Base-by-base conservation (phyloP, 202 grass and related monocot species). In the Alloteropsis angusta region DNA sequence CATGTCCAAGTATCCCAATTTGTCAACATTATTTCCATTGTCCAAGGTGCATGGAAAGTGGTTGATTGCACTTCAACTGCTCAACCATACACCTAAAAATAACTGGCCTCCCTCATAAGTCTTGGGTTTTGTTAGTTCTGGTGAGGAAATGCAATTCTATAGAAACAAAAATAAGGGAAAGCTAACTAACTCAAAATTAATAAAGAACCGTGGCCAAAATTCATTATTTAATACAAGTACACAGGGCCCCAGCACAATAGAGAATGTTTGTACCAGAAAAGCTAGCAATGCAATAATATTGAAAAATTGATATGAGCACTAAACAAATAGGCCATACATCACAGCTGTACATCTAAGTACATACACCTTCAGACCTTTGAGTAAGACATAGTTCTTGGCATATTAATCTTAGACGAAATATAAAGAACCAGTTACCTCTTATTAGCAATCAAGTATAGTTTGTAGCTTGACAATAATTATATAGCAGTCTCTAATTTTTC, bases 101-200 rank as follows among this genome's bases (percentile, higher is more conserved):
- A 72, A 57, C 43, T 34, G 15, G 4, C 22, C 21, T 42, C 34
- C 22, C 21, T 42, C 34, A 58, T 50, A 63, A 44, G 52, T 53
- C 1, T 77, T 60, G 10, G 47, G 26, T 5, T 26, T 55, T 30
- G 15, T 56, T 62, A 49, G 53, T 80, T 62, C 42, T 60, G 56
- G 36, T 2, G n/a, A 83, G 14, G 16, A n/a, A 53, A 68, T 44
- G 18, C 68, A 63, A 63, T 63, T 84, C 59, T 75, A 75, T 30
- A 30, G 15, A 55, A 60, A 74, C 47, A 36, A 53, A 47, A 79
- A 16, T 16, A 14, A 30, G 28, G 28, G 9, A 17, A 84, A 80
- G 28, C 28, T 75, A 49, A 48, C 52, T 81, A 88, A 43, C 52
- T 37, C 23, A 84, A 45, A 61, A 77, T n/a, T 69, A 69, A n/a